Conservation (phyloP, 176 grass and related monocot genomes). For the Lolium multiflorum region DNA sequence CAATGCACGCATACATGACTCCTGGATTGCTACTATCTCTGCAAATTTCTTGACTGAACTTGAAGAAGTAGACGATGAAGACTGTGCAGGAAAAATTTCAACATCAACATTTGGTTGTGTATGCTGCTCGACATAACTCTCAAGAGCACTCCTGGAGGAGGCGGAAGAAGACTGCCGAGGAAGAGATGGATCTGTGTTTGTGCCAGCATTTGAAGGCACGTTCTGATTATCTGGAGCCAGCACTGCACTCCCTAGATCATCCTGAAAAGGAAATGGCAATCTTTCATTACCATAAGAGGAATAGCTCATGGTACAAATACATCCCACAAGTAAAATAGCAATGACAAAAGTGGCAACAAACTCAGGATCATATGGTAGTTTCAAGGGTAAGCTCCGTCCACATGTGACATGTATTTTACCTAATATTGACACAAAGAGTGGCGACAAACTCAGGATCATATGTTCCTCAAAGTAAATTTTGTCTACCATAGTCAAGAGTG, state of each 20-base stretch:
- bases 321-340: not conserved
- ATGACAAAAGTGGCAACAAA: not conserved
- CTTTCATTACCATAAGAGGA: not conserved
- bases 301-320: not conserved
- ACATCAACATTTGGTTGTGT: not conserved
- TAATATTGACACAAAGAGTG: not conserved
- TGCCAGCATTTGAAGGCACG: not conserved
- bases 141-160: not conserved
- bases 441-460: not conserved
- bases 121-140: not conserved
- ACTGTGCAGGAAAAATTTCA: not conserved
- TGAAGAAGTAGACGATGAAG: not conserved
- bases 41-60: not conserved
- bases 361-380: not conserved
- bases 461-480: not conserved
- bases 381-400: not conserved
- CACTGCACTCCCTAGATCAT: not conserved
- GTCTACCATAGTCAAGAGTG: not conserved
- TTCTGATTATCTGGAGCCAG: not conserved
- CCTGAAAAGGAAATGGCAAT: not conserved
- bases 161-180: not conserved
- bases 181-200: constrained; percentile 8
- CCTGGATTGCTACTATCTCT: not conserved
- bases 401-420: not conserved
- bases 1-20: constrained; percentile 8